phyloP scores from a whole-genome alignment of 805 yeast species.

The Starmerella khaoyaiensis region DNA sequence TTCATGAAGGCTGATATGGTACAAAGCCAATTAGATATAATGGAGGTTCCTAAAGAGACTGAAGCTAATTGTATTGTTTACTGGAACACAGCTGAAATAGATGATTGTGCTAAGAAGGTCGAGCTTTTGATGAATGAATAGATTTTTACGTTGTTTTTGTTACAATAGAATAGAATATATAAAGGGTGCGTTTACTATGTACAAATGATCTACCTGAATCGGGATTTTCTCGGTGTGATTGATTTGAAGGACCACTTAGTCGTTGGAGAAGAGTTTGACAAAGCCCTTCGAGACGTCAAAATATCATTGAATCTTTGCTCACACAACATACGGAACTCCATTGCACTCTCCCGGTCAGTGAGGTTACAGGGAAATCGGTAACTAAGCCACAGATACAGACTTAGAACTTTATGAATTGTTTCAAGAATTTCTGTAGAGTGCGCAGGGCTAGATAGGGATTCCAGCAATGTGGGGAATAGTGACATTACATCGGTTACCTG shows the following conservation, averaged over 20 bases:
- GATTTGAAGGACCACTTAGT: neutral
- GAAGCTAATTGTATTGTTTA: slow-evolving; percentile 19
- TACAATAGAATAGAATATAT: too few species aligned
- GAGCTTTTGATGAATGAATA: neutral
- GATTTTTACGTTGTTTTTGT: neutral
- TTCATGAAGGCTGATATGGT: slow-evolving; percentile 84
- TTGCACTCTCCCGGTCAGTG: slow-evolving; percentile 62
- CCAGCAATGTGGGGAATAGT: slow-evolving; percentile 24
- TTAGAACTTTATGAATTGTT: slow-evolving; percentile 50
- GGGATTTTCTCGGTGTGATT: too few species aligned
- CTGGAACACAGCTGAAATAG: slow-evolving; percentile 15
- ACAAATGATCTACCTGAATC: too few species aligned
- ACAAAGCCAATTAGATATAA: slow-evolving; percentile 56
- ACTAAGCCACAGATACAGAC: slow-evolving; percentile 70
- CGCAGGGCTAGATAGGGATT: neutral
- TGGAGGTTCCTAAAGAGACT: slow-evolving; percentile 49
- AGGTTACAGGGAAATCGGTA: slow-evolving; percentile 76
- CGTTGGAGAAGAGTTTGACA: neutral
- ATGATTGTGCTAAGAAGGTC: slow-evolving; percentile 10
- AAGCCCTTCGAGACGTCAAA: slow-evolving; percentile 3
- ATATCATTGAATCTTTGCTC: slow-evolving; percentile 47
- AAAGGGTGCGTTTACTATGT: too few species aligned
- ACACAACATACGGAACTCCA: slow-evolving; percentile 51
- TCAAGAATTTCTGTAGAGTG: slow-evolving; percentile 34
- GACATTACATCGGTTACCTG: slow-evolving; percentile 46